phyloP scores from a whole-genome alignment of 2,329 filamentous ascomycete species.

The Westerdykella aurantiaca region DNA sequence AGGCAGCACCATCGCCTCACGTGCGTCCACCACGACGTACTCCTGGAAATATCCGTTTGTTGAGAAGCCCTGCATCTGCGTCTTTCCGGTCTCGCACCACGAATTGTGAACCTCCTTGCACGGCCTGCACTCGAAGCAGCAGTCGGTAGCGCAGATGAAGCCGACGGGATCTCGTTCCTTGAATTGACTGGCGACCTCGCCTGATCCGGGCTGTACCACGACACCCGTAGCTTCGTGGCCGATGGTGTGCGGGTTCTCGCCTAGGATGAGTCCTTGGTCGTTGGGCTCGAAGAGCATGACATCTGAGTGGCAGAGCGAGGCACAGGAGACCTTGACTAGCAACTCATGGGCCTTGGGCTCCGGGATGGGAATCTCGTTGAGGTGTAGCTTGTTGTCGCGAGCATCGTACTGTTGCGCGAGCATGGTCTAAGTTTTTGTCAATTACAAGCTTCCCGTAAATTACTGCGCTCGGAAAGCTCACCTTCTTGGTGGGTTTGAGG shows the following conservation, averaged over 20 bases:
- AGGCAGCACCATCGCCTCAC: constrained; percentile 24
- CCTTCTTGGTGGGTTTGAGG: neutral
- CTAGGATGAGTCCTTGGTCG: constrained; percentile 27
- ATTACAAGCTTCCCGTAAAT: no score
- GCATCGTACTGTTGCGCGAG: constrained; percentile 28
- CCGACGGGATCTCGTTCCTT: constrained; percentile 29
- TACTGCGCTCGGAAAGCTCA: no score
- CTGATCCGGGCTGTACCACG: constrained; percentile 22
- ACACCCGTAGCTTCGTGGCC: constrained; percentile 30
- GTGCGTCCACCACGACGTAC: constrained; percentile 26
- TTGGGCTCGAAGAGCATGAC: constrained; percentile 35
- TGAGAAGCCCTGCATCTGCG: constrained; percentile 27
- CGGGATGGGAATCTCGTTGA: constrained; percentile 44
- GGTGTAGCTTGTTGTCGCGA: constrained; percentile 33
- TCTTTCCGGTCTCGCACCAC: constrained; percentile 25
- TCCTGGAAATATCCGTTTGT: constrained; percentile 28
- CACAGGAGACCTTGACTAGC: constrained; percentile 36
- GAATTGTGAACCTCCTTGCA: constrained; percentile 27
- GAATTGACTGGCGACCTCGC: constrained; percentile 22
- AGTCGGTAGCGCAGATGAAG: constrained; percentile 29
- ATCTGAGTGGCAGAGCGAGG: constrained; percentile 40
- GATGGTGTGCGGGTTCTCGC: constrained; percentile 29
- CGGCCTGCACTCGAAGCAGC: constrained; percentile 27
- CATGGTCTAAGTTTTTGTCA: constrained; percentile 12
- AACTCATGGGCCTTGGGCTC: constrained; percentile 39